A percentile compares a stretch with the other conserved stretches of the same genome.
Conservation (phyloP, 805 yeast species). For the Starmerella tilneyi region DNA sequence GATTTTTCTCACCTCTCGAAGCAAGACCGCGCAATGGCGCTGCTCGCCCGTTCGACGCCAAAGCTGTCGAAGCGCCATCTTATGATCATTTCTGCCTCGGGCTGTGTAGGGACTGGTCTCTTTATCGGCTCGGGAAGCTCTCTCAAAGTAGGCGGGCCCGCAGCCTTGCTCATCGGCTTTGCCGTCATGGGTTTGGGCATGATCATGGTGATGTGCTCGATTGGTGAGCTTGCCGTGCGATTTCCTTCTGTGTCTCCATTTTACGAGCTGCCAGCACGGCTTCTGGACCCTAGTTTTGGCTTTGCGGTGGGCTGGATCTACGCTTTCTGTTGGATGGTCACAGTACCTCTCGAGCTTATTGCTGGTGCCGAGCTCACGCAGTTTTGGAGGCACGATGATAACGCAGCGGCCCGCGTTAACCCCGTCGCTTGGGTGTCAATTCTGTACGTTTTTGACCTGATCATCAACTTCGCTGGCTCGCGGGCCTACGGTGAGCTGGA, state of each 20-base stretch:
- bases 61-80: slow-evolving; percentile 39
- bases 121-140: slow-evolving; percentile 57
- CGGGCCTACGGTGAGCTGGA: slow-evolving; percentile 60
- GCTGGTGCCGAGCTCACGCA: slow-evolving; percentile 47
- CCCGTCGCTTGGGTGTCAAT: slow-evolving; percentile 51
- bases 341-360: slow-evolving; percentile 48
- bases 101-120: slow-evolving; percentile 68
- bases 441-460: slow-evolving; percentile 42
- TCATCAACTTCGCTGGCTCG: slow-evolving; percentile 47
- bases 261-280: slow-evolving; percentile 45
- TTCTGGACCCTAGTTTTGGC: slow-evolving; percentile 52
- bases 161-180: slow-evolving; percentile 48
- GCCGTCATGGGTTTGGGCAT: slow-evolving; percentile 52
- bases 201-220: slow-evolving; percentile 48
- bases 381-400: slow-evolving; percentile 39
- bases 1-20: slow-evolving; percentile 16
- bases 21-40: slow-evolving; percentile 24
- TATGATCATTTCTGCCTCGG: slow-evolving; percentile 71
- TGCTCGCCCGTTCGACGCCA: slow-evolving; percentile 37
- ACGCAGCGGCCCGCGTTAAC: slow-evolving; percentile 34
- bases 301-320: slow-evolving; percentile 64
- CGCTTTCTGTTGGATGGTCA: slow-evolving; percentile 48
- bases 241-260: slow-evolving; percentile 48
- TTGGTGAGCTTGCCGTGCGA: slow-evolving; percentile 58
- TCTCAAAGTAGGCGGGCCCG: slow-evolving; percentile 53